Conservation (phyloP, 2,329 filamentous ascomycete species). For the Macrophomina pseudophaseolina region DNA sequence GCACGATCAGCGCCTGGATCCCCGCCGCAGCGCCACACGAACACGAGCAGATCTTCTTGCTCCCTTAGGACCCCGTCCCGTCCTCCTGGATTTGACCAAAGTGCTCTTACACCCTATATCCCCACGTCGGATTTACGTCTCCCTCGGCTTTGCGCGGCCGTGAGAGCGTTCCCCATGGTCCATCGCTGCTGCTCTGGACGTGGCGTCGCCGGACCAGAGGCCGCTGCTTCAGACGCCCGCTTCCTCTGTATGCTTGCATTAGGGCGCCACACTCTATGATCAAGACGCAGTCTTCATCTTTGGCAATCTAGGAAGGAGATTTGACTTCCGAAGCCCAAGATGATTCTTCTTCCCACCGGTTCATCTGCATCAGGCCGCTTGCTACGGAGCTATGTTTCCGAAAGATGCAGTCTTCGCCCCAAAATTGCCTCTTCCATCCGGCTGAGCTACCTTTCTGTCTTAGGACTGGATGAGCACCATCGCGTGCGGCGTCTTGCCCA, state of each 20-base stretch:
- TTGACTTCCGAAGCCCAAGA: not conserved
- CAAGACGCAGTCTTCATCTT: not conserved
- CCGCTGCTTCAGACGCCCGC: not conserved
- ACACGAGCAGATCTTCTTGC: slow-evolving; percentile 20
- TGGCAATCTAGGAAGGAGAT: slow-evolving; percentile 10
- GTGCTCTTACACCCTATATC: not conserved
- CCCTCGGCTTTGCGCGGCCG: not conserved
- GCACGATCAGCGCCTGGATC: slow-evolving; percentile 21
- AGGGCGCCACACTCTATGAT: not conserved
- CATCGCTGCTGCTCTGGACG: not conserved
- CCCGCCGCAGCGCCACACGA: slow-evolving; percentile 19
- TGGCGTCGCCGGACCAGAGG: not conserved
- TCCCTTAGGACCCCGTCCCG: slow-evolving; percentile 16
- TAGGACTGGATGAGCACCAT: too few species aligned
- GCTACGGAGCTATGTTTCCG: not conserved
- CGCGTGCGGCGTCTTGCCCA: too few species aligned
- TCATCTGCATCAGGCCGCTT: too few species aligned
- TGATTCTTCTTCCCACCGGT: too few species aligned
- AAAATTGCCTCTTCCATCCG: too few species aligned
- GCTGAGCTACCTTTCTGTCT: too few species aligned
- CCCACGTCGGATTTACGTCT: not conserved
- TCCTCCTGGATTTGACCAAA: not conserved
- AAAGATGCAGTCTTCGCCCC: not conserved
- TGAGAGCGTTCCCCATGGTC: not conserved
- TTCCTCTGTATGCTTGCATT: not conserved